Percentiles rank a stretch among this genome's conserved stretches.
phyloP scores from a whole-genome alignment of 2,329 filamentous ascomycete species.

The Geoglossum cookeanum region DNA sequence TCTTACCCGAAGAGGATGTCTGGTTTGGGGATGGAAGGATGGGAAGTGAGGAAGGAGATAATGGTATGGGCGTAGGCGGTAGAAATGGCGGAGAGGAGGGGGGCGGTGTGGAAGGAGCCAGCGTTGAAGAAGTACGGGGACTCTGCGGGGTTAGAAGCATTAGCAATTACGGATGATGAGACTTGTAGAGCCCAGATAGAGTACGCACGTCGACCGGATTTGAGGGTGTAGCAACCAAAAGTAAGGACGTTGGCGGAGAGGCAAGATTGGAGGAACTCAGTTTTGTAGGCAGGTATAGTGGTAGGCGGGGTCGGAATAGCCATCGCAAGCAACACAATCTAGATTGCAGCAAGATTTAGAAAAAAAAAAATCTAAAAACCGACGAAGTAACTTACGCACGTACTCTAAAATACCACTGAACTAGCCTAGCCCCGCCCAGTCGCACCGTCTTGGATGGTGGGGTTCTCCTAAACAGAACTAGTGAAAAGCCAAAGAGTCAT shows the following conservation, averaged over 20 bases:
- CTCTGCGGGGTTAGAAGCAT: background rate
- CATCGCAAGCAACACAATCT: background rate
- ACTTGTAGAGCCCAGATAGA: background rate
- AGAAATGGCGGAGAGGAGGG: slow-evolving; percentile 58
- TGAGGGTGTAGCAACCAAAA: slow-evolving; percentile 5
- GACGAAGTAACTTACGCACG: no score
- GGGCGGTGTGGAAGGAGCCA: slow-evolving; percentile 68
- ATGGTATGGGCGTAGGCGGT: slow-evolving; percentile 49
- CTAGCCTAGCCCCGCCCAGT: no score
- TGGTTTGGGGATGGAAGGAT: slow-evolving; percentile 31
- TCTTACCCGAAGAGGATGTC: slow-evolving; percentile 59
- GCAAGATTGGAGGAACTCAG: slow-evolving; percentile 3
- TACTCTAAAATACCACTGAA: no score
- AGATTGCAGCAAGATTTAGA: no score
- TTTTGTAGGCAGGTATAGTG: slow-evolving; percentile 3
- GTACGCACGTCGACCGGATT: slow-evolving; percentile 2
- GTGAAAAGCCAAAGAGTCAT: no score
- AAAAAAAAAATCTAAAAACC: no score
- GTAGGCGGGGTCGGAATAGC: background rate
- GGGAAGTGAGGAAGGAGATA: slow-evolving; percentile 8
- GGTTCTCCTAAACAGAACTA: no score
- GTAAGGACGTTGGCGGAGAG: slow-evolving; percentile 2
- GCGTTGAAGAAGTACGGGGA: slow-evolving; percentile 94
- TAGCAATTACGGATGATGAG: background rate
- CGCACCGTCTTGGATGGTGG: no score